Conservation (phyloP, 2,329 filamentous ascomycete genomes). For the Botrytis paeoniae region DNA sequence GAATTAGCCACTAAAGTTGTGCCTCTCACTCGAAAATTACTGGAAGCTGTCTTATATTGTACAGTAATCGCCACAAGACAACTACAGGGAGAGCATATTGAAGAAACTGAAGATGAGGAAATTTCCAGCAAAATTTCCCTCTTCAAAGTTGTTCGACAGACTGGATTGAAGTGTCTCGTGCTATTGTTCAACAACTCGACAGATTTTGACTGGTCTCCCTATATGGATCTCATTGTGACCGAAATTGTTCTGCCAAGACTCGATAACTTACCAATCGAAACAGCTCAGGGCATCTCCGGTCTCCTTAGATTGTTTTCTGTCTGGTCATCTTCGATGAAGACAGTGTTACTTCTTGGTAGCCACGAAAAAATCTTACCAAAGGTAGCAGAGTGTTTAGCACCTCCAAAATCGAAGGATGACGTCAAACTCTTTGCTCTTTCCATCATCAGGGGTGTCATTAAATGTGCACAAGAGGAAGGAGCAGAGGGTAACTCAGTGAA, state of each 20-base stretch:
- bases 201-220: constrained; percentile 68
- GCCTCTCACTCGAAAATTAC: constrained; percentile 64
- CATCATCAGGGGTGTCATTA: constrained; percentile 69
- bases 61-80: constrained; percentile 66
- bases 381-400: constrained; percentile 68
- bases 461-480: constrained; percentile 55
- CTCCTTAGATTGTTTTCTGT: constrained; percentile 76
- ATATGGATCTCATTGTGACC: constrained; percentile 66
- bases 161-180: constrained; percentile 78
- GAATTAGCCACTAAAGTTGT: constrained; percentile 74
- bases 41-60: constrained; percentile 80
- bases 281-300: constrained; percentile 83
- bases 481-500: constrained; percentile 48
- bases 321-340: constrained; percentile 69
- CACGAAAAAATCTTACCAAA: constrained; percentile 63
- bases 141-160: constrained; percentile 63
- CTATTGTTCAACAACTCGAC: constrained; percentile 73
- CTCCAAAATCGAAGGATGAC: constrained; percentile 75
- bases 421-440: constrained; percentile 80
- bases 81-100: constrained; percentile 42
- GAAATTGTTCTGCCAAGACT: constrained; percentile 77
- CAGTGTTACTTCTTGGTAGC: constrained; percentile 62
- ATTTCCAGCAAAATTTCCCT: constrained; percentile 50
- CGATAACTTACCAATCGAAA: constrained; percentile 76
- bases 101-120: constrained; percentile 39